Conservation (phyloP, 257 asterid species). For the Solanum ahanhuiri region DNA sequence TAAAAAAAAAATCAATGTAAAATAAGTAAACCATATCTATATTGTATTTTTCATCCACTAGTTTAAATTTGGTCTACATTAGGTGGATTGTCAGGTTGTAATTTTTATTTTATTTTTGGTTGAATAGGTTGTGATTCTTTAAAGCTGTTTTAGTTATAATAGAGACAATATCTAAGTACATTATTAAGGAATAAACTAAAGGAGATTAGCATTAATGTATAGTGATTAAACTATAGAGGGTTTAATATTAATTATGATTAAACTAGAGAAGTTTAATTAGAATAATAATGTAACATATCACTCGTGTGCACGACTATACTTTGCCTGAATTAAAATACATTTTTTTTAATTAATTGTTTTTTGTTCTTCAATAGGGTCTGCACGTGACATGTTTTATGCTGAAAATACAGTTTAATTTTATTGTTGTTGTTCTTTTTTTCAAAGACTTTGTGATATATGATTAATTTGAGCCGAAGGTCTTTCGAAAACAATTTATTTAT, state of each 20-base stretch:
- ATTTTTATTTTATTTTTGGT: neutral
- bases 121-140: neutral
- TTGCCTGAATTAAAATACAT: slow-evolving; percentile 12
- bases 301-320: slow-evolving; percentile 43
- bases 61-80: neutral
- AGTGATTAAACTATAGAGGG: neutral
- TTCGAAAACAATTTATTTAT: neutral
- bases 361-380: neutral
- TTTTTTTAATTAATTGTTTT: neutral
- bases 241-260: neutral
- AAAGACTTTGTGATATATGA: neutral
- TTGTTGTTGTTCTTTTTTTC: neutral
- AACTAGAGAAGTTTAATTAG: neutral
- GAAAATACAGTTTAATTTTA: neutral
- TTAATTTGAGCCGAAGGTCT: neutral
- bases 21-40: neutral
- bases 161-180: slow-evolving; percentile 1
- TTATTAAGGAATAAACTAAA: neutral
- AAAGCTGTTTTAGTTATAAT: neutral
- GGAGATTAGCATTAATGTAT: neutral
- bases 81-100: neutral
- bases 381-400: slow-evolving; percentile 23
- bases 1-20: neutral
- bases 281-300: slow-evolving; percentile 3
- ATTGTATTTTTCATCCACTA: neutral